Evolutionary conservation across 257 asterid species (phyloP), one percentile per base, ranked within the genome.

Genomic region (Linaria vulgaris): DNA sequence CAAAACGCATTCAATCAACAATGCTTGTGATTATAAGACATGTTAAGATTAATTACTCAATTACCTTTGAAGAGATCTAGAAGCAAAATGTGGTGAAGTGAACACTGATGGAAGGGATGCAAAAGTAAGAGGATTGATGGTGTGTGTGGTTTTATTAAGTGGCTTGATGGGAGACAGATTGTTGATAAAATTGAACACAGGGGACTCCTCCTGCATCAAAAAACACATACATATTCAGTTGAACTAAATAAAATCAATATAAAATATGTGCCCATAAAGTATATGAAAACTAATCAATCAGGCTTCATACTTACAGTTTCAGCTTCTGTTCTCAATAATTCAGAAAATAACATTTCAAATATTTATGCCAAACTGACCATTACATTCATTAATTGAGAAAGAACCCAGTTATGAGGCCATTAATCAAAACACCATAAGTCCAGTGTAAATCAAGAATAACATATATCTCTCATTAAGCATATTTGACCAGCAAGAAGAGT

Each of bases 121-220:
- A 54, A 85, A 82, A 75, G 74, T 72, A 39, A 89, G 95, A 22
- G 95, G 80, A 66, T 82, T 80, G 56, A 85, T 68, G 12, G 86
- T 58, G 76, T 92, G 99, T 39, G 87, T 59, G 12, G 80, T 65
- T 79, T 76, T 79, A 78, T 87, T 85, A 16, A 82, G 79, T 1
- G 83, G 88, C 72, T 83, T 78, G 64, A 92, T 89, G 1, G 99
- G 99, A 6, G 99, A 92, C 57, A 92, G 99, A 63, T 45, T 83
- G 80, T 89, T 89, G 63, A 92, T 82, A 64, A 85, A 92, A 57
- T 58, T 80, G 59, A 72, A 87, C 34, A 92, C 79, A 0, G 99
- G 99, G 3, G 97, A 92, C 43, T 89, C 94, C 43, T 89, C 94
- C 99, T 92, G 91, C 80, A 77, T 15, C 56, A 19, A 20, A 46